These are phyloP conservation scores for Trichosporon sp. DNA, from an alignment of 1,284 basidiomycete genomes.

Conservation along the genomic window DNA sequence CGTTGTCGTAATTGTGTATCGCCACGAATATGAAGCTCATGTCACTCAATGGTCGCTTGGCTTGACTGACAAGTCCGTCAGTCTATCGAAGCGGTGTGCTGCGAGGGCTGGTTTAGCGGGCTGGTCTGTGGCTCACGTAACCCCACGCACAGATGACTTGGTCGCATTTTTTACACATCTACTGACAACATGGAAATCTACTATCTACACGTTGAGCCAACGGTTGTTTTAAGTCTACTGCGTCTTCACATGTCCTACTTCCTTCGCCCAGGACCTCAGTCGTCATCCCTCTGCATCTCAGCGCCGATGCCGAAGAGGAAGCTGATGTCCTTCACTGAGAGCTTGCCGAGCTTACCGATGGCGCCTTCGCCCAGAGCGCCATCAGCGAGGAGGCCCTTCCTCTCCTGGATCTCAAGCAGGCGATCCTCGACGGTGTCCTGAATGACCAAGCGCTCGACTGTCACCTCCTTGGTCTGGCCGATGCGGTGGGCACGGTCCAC, in stretches of 20 bases:
- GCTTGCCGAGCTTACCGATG: slow-evolving; percentile 17
- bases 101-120: no score
- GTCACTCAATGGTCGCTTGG: not conserved
- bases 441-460: slow-evolving; percentile 73
- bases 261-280: not conserved
- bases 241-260: not conserved
- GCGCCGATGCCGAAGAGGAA: slow-evolving; percentile 17
- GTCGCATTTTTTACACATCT: not conserved
- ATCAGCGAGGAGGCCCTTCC: slow-evolving; percentile 46
- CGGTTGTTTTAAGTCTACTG: not conserved
- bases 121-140: not conserved
- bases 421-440: slow-evolving; percentile 44
- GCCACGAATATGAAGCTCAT: not conserved
- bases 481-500: slow-evolving; percentile 68
- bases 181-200: not conserved
- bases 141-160: not conserved
- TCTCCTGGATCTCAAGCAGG: slow-evolving; percentile 24
- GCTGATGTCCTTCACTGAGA: slow-evolving; percentile 17
- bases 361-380: slow-evolving; percentile 49
- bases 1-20: not conserved
- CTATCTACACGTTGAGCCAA: not conserved
- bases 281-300: slow-evolving; percentile 2
- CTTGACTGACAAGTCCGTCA: no score
- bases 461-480: slow-evolving; percentile 77
- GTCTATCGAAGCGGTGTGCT: no score